A percentile compares a stretch with the other conserved stretches of the same genome.
Conservation (phyloP, 2,329 filamentous ascomycete genomes). For the Cladosporium sp. region DNA sequence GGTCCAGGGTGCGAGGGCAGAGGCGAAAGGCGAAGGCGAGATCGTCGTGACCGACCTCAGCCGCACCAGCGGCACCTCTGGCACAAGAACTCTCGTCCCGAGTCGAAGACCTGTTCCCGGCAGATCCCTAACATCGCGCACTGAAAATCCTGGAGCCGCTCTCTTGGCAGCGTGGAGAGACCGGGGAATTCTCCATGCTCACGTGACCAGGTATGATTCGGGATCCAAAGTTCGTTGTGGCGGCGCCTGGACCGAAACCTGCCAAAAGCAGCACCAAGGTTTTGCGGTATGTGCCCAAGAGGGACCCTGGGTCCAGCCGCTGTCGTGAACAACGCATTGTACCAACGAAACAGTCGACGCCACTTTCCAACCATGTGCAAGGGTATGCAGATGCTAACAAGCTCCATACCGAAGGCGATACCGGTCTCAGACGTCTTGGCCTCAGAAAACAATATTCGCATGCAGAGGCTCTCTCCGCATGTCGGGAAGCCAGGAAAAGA, state of each 20-base stretch:
- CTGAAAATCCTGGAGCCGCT: slow-evolving; percentile 3
- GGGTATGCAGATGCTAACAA: slow-evolving; percentile 3
- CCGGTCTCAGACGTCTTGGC: neutral
- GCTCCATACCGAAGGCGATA: neutral
- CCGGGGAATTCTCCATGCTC: neutral
- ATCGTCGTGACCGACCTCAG: neutral
- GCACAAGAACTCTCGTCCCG: neutral
- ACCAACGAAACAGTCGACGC: neutral
- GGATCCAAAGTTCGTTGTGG: neutral
- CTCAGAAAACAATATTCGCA: neutral
- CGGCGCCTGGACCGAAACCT: neutral
- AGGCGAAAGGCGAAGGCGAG: neutral
- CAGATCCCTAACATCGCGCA: neutral
- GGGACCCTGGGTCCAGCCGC: neutral
- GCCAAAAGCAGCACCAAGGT: slow-evolving; percentile 14
- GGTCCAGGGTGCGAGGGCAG: neutral
- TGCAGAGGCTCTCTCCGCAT: neutral
- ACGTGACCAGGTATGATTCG: neutral
- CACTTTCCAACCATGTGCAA: neutral
- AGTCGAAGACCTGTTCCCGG: neutral
- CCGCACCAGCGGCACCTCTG: neutral
- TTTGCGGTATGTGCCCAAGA: neutral
- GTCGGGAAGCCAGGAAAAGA: neutral
- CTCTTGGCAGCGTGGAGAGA: neutral
- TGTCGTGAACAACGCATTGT: slow-evolving; percentile 6